A percentile compares a stretch with the other conserved stretches of the same genome.
These are phyloP conservation scores for Rosa rugosa DNA, from an alignment of 306 rosid species.

Conservation along the genomic window DNA sequence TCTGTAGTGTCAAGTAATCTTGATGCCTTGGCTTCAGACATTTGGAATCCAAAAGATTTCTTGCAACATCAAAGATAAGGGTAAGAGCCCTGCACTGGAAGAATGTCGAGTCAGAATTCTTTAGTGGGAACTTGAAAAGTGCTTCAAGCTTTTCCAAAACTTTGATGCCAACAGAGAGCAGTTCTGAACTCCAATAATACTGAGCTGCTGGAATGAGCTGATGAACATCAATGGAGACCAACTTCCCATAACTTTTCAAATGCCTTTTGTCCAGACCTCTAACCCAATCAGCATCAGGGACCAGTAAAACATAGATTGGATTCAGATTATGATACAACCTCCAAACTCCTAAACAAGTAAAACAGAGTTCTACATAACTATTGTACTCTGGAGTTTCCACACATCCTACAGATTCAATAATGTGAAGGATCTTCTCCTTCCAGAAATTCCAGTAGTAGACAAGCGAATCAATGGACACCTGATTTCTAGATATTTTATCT, in stretches of 20 bases:
- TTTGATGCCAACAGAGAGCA: constrained; percentile 43
- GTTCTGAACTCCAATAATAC: constrained; percentile 56
- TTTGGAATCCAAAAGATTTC: constrained; percentile 41
- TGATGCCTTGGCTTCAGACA: constrained; percentile 14
- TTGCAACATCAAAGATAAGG: constrained; percentile 46
- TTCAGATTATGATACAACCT: constrained; percentile 22
- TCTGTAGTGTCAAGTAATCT: constrained; percentile 20
- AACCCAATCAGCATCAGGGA: constrained; percentile 65
- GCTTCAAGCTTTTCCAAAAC: constrained; percentile 50
- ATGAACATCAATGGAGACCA: constrained; percentile 36
- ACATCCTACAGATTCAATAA: constrained; percentile 40
- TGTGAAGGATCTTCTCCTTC: constrained; percentile 44
- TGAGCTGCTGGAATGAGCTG: constrained; percentile 39
- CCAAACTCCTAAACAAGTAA: constrained; percentile 58
- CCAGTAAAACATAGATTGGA: constrained; percentile 39
- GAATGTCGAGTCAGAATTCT: constrained; percentile 18
- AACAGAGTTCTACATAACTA: constrained; percentile 43
- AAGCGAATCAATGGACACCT: constrained; percentile 51
- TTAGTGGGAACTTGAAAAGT: constrained; percentile 29
- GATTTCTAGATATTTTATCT: constrained; percentile 26
- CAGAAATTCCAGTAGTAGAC: constrained; percentile 68
- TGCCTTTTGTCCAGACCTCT: constrained; percentile 27
- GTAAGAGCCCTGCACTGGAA: constrained; percentile 35
- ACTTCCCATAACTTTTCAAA: constrained; percentile 36
- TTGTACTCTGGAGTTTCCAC: constrained; percentile 31